Conservation (phyloP, 177 flowering plant species). For the Vitis hybrid region DNA sequence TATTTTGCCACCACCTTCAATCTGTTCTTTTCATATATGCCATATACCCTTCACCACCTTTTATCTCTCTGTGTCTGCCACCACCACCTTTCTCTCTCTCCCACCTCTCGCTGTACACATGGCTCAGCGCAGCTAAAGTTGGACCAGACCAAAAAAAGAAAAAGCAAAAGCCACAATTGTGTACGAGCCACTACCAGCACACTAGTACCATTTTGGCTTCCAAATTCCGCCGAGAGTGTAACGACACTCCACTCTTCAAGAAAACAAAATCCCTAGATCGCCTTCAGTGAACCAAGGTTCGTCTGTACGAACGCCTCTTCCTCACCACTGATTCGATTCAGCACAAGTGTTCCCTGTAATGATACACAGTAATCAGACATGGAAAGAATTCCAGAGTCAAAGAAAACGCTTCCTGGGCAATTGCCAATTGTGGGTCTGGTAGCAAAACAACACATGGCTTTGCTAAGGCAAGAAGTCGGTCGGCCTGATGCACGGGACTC, state of each 20-base stretch:
- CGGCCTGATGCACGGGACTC: constrained; percentile 19
- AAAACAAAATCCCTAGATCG: no score
- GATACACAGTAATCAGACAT: constrained; percentile 29
- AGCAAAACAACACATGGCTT: constrained; percentile 15
- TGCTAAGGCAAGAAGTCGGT: constrained; percentile 24
- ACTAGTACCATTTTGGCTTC: background rate
- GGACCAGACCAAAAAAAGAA: constrained; percentile 3
- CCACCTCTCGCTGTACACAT: background rate
- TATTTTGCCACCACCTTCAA: no score
- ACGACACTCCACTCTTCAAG: no score
- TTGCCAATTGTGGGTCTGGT: constrained; percentile 18
- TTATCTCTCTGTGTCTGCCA: background rate
- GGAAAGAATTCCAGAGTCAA: constrained; percentile 58
- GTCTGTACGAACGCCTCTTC: background rate
- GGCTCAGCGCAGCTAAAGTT: constrained; percentile 7
- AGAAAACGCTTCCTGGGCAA: constrained; percentile 30
- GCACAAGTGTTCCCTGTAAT: constrained; percentile 26
- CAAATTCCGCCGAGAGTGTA: no score
- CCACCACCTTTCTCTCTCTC: background rate
- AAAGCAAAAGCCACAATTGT: constrained; percentile 14
- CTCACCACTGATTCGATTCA: background rate
- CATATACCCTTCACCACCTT: no score
- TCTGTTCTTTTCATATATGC: no score
- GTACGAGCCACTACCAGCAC: background rate
- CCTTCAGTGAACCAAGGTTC: no score